Base-by-base conservation (phyloP, 2,329 filamentous ascomycete genomes). In the Botrytis pseudocinerea region DNA sequence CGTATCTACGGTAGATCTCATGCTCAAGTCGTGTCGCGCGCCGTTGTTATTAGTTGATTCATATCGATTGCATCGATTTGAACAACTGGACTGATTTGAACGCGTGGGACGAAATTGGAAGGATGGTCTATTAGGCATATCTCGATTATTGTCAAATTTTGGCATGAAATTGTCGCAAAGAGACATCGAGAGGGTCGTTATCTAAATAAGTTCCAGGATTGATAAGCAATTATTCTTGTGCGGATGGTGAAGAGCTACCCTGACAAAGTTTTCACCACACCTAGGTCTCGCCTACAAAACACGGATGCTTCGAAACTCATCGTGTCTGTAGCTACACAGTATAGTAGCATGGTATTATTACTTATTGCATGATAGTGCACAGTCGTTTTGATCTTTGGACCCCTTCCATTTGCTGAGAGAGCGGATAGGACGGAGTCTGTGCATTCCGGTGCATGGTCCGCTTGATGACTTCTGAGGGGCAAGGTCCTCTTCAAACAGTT, bases 401-500 rank as follows among this genome's bases (percentile, higher is more conserved):
- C 51, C n/a, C 40, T 65, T 48, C 20, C 44, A 66, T 66, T 66
- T 66, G 61, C 61, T 46, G 12, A 28, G n/a, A 59, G 38, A 28
- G 25, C 38, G 38, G 44, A 54, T 32, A 66, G 20, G 28, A n/a
- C 38, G 14, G 8, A 25, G 61, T 66, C 70, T 66, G 70, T 66
- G 48, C 61, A 28, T 42, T 35, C 42, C 63, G 38, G 51, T 32
- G n/a, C 61, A 65, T 35, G 70, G 48, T 46, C 35, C 18, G 8
- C 35, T 66, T 20, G 18, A 44, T 20, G 51, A 6, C 18, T 64
- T 54, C 65, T 63, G 46, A 71, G 38, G 61, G 46, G 20, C 61
- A 66, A 71, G 70, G n/a, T 59, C 38, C 46, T 71, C 22, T 59
- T 71, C 70, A 66, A 66, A 71, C 70, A 48, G 42, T 70, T 61